Conservation (phyloP, 176 grass and related monocot genomes). For the Dendrocalamus sinicus region DNA sequence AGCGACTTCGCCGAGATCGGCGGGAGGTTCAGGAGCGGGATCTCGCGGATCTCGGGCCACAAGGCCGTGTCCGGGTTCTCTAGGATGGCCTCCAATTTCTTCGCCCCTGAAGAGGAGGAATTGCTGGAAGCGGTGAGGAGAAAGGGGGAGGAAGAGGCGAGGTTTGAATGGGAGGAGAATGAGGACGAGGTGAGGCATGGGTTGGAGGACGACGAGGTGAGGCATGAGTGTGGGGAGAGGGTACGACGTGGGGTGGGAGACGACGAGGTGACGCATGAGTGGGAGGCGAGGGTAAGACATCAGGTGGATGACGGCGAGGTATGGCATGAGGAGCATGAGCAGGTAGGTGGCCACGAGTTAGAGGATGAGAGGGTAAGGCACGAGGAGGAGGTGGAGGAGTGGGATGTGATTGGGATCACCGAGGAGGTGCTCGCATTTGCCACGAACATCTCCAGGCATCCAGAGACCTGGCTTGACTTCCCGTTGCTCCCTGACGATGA, state of each 20-base stretch:
- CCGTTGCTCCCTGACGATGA: conserved; percentile 84
- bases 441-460: conserved; percentile 83
- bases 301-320: not conserved
- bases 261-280: not conserved
- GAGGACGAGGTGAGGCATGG: not conserved
- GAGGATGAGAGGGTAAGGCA: conserved; percentile 23
- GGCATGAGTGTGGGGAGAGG: not conserved
- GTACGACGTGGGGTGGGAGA: not conserved
- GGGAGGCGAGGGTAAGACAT: not conserved
- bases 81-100: conserved; percentile 77
- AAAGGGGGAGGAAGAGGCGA: conserved; percentile 18
- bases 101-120: conserved; percentile 60
- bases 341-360: not conserved
- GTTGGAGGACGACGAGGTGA: not conserved
- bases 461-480: conserved; percentile 95
- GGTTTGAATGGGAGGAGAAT: conserved; percentile 37
- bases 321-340: conserved; percentile 28
- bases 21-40: conserved; percentile 59
- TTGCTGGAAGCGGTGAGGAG: not conserved
- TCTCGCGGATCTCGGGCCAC: conserved; percentile 72
- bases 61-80: conserved; percentile 77
- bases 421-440: conserved; percentile 88
- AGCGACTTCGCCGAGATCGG: conserved; percentile 68
- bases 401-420: conserved; percentile 77
- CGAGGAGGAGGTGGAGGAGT: conserved; percentile 48